phyloP scores from a whole-genome alignment of 1,284 basidiomycete species.

The Tranzscheliella williamsii region DNA sequence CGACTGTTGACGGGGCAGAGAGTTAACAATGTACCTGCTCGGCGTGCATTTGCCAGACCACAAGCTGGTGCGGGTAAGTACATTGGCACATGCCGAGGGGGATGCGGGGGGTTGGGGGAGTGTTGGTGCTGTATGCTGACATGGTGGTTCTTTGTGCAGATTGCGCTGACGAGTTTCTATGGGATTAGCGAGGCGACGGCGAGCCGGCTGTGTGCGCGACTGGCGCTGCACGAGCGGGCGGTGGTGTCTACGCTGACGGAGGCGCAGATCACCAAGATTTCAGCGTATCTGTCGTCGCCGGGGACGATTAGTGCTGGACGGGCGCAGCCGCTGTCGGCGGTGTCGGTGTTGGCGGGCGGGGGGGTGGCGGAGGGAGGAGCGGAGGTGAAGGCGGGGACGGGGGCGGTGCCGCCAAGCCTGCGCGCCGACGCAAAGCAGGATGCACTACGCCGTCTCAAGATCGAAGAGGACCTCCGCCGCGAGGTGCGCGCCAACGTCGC shows the following conservation, averaged over 20 bases:
- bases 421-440: conserved; percentile 33
- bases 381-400: background rate
- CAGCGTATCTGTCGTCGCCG: conserved; percentile 85
- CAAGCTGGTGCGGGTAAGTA: conserved; percentile 58
- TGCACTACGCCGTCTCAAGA: conserved; percentile 72
- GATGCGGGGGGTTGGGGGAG: no score
- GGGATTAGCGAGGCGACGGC: conserved; percentile 77
- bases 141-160: no score
- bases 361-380: conserved; percentile 1
- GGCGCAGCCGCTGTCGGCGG: conserved; percentile 55
- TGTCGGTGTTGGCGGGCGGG: conserved; percentile 9
- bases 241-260: conserved; percentile 76
- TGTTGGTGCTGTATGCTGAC: no score
- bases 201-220: conserved; percentile 79
- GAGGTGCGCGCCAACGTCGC: conserved; percentile 83
- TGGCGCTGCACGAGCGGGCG: conserved; percentile 77
- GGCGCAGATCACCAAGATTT: conserved; percentile 77
- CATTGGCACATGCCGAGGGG: no score
- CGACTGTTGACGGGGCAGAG: no score
- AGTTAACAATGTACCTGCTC: conserved; percentile 52
- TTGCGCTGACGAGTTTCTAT: conserved; percentile 80
- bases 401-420: conserved; percentile 34
- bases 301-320: conserved; percentile 67
- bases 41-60: conserved; percentile 58
- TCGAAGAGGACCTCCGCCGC: conserved; percentile 79